A percentile compares a stretch with the other conserved stretches of the same genome.
phyloP scores from a whole-genome alignment of 257 asterid genomes.

The Jacaranda mimosifolia region DNA sequence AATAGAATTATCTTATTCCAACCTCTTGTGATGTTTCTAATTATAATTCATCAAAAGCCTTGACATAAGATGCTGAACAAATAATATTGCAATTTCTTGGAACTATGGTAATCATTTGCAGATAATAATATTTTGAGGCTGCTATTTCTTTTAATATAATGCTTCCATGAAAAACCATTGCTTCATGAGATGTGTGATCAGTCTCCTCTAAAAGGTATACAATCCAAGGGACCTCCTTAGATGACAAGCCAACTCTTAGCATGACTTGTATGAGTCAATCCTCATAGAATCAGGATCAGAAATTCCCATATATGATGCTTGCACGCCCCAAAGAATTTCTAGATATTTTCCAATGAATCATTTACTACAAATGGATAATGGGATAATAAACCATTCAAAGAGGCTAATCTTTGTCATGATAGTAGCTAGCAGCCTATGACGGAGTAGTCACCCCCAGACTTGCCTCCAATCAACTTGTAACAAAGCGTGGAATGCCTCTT shows the following conservation, averaged over 20 bases:
- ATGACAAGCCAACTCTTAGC: neutral
- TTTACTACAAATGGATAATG: neutral
- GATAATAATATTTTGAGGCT: too few species aligned
- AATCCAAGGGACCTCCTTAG: neutral
- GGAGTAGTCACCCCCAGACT: neutral
- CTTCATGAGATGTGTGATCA: conserved; percentile 5
- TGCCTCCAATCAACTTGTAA: neutral
- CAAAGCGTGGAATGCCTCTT: neutral
- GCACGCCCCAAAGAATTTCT: neutral
- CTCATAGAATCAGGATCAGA: conserved; percentile 10
- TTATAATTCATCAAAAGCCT: too few species aligned
- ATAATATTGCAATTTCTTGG: neutral
- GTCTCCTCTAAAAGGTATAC: neutral
- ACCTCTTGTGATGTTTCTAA: neutral
- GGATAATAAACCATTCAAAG: neutral
- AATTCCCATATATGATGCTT: neutral
- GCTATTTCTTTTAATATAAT: too few species aligned
- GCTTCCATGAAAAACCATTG: too few species aligned
- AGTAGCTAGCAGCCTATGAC: neutral
- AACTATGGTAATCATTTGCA: neutral
- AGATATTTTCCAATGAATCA: neutral
- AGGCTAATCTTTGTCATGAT: neutral
- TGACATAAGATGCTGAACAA: neutral
- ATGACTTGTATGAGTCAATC: neutral
- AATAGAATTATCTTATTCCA: neutral